phyloP scores from a whole-genome alignment of 1,139 yeast genomes.

The Geotrichum europaeum region DNA sequence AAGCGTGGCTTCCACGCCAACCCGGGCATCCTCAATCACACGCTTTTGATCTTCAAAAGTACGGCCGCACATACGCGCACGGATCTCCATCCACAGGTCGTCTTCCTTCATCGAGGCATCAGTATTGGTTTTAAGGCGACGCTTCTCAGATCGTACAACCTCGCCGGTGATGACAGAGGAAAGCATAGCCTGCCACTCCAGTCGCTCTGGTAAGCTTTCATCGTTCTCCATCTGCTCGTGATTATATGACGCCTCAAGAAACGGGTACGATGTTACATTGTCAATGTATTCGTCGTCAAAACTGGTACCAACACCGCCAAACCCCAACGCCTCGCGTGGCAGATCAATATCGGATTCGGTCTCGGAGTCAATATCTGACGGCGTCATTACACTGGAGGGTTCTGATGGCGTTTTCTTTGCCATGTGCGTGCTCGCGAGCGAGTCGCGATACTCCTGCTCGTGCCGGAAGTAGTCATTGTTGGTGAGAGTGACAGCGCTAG shows the following conservation, averaged over 20 bases:
- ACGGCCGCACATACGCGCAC: constrained; percentile 77
- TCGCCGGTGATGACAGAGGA: constrained; percentile 89
- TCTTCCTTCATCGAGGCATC: constrained; percentile 41
- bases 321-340: constrained; percentile 22
- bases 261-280: constrained; percentile 24
- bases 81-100: constrained; percentile 72
- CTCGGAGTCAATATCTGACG: constrained; percentile 22
- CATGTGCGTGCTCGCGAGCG: neutral
- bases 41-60: constrained; percentile 73
- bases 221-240: constrained; percentile 12
- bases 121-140: constrained; percentile 52
- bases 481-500: neutral
- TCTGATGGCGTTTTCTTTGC: neutral
- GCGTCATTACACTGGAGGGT: neutral
- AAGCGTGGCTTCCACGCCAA: constrained; percentile 65
- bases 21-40: constrained; percentile 63
- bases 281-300: constrained; percentile 34
- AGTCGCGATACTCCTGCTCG: neutral
- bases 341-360: constrained; percentile 24
- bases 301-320: constrained; percentile 33
- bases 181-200: constrained; percentile 96
- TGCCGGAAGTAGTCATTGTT: neutral
- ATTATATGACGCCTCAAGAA: constrained; percentile 16
- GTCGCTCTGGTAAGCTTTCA: constrained; percentile 65
- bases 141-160: constrained; percentile 84